Percentiles rank a stretch among this genome's conserved stretches.
Evolutionary conservation across 2,329 filamentous ascomycete species (phyloP).

Genomic region (Grosmannia huntii): DNA sequence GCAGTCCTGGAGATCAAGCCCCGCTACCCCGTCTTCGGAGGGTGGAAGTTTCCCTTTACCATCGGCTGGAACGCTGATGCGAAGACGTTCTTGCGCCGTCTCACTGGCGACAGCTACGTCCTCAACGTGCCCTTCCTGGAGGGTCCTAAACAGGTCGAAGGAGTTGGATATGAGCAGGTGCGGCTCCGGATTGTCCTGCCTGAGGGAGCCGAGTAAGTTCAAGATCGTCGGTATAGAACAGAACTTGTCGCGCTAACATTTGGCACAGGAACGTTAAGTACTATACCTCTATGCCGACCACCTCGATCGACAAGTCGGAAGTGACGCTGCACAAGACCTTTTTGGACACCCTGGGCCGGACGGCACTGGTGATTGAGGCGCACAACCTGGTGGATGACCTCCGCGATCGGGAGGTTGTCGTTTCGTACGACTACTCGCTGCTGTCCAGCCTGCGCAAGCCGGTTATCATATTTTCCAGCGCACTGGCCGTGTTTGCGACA

Average conservation of each 20-base stretch:
- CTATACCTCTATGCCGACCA: constrained; percentile 55
- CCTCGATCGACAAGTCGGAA: constrained; percentile 43
- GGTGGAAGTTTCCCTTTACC: constrained; percentile 96
- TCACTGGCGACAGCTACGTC: constrained; percentile 58
- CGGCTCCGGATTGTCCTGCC: constrained; percentile 75
- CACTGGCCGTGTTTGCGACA: constrained; percentile 60
- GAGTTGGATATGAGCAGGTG: constrained; percentile 72
- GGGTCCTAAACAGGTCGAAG: constrained; percentile 75
- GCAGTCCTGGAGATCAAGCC: constrained; percentile 84
- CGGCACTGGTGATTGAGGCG: constrained; percentile 65
- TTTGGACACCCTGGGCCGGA: constrained; percentile 85
- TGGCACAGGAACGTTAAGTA: constrained; percentile 63
- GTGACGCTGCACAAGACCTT: constrained; percentile 69
- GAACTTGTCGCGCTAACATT: constrained; percentile 22
- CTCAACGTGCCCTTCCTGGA: constrained; percentile 89
- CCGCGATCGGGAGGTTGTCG: constrained; percentile 68
- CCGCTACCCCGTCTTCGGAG: constrained; percentile 89
- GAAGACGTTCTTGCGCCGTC: constrained; percentile 58
- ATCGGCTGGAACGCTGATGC: constrained; percentile 91
- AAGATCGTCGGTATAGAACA: neutral
- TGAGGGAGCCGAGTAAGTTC: constrained; percentile 71
- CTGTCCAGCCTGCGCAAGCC: constrained; percentile 73
- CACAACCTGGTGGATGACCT: constrained; percentile 85
- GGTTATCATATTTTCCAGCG: constrained; percentile 61
- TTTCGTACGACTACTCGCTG: constrained; percentile 78